Conservation (phyloP, 2,329 filamentous ascomycete species). For the Neonectria magnoliae region DNA sequence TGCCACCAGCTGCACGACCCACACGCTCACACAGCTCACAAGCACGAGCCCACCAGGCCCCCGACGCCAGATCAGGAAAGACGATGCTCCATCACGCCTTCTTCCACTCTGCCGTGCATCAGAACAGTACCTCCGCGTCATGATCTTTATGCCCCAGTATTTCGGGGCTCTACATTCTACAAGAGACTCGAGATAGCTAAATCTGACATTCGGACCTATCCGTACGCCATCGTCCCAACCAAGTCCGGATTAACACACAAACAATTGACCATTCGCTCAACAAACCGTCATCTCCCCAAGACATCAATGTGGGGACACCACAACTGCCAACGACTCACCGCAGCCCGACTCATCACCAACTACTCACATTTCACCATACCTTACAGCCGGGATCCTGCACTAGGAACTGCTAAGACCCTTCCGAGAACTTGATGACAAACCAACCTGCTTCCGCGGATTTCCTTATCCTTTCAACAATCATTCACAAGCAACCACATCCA, state of each 20-base stretch:
- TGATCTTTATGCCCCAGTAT: neutral
- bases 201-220: neutral
- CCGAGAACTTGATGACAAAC: neutral
- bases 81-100: neutral
- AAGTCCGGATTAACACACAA: neutral
- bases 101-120: neutral
- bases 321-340: neutral
- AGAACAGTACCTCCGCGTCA: too few species aligned
- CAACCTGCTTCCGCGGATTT: neutral
- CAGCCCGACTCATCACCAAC: conserved; percentile 2
- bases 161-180: neutral
- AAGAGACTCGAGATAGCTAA: neutral
- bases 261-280: neutral
- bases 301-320: neutral
- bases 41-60: neutral
- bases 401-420: neutral
- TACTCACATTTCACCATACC: conserved; percentile 1
- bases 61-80: neutral
- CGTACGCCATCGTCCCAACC: neutral
- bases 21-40: neutral
- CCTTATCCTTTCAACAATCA: neutral
- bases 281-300: neutral
- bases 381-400: neutral
- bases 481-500: neutral
- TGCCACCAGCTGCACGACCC: conserved; percentile 5